Percentiles rank a stretch among this genome's conserved stretches.
Evolutionary conservation across 257 asterid species (phyloP).

Genomic region (Nicotiana sylvestris): DNA sequence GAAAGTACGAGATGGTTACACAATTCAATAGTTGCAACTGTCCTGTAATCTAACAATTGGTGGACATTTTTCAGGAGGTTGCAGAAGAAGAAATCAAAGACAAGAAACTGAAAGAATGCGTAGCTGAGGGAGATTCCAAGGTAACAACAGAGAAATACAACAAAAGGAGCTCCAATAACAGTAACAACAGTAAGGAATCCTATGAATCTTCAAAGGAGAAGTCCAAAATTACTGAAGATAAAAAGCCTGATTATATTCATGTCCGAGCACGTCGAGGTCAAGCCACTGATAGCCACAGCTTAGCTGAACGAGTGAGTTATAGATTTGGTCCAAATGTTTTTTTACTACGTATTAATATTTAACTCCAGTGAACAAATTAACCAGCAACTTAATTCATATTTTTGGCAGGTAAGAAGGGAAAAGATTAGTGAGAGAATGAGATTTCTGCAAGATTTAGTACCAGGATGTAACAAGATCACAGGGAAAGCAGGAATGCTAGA

Average conservation of each 20-base stretch:
- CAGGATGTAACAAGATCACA: slow-evolving; percentile 83
- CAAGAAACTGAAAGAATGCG: slow-evolving; percentile 47
- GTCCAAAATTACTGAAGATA: slow-evolving; percentile 47
- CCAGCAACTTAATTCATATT: not conserved
- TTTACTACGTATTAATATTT: not conserved
- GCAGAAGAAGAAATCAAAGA: slow-evolving; percentile 43
- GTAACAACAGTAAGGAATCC: slow-evolving; percentile 24
- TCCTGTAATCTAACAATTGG: not conserved
- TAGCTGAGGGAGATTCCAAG: slow-evolving; percentile 44
- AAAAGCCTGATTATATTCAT: slow-evolving; percentile 76
- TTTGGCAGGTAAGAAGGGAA: slow-evolving; percentile 75
- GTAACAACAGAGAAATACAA: slow-evolving; percentile 43
- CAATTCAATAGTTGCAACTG: not conserved
- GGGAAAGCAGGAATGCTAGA: slow-evolving; percentile 98
- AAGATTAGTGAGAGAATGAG: slow-evolving; percentile 94
- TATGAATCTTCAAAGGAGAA: slow-evolving; percentile 32
- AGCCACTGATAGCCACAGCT: slow-evolving; percentile 97
- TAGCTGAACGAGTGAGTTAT: slow-evolving; percentile 85
- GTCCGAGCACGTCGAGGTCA: slow-evolving; percentile 97
- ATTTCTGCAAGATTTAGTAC: slow-evolving; percentile 80
- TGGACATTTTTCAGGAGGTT: slow-evolving; percentile 24
- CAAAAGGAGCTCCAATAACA: slow-evolving; percentile 32
- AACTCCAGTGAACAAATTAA: not conserved
- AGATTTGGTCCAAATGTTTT: not conserved
- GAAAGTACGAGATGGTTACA: not conserved